These are phyloP conservation scores for Leccinum pellstonianum DNA, from an alignment of 768 basidiomycete genomes.

Conservation along the genomic window DNA sequence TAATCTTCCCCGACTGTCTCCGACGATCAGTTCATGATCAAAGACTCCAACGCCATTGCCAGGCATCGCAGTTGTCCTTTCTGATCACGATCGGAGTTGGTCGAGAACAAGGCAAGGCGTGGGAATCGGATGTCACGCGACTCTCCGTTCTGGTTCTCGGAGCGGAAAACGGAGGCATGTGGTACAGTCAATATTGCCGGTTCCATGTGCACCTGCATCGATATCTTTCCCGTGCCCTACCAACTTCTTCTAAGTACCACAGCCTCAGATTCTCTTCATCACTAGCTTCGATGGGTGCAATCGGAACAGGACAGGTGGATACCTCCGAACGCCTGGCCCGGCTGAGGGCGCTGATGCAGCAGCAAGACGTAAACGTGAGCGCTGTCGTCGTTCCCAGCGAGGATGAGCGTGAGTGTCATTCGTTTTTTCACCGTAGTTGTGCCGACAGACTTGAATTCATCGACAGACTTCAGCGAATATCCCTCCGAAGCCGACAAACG, in stretches of 20 bases:
- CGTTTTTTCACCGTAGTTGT: neutral
- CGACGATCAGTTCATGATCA: neutral
- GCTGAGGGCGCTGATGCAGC: constrained; percentile 70
- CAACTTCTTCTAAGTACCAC: constrained; percentile 5
- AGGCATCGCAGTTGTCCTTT: too few species aligned
- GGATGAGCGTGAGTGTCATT: constrained; percentile 73
- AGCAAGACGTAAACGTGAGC: constrained; percentile 52
- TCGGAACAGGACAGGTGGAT: constrained; percentile 46
- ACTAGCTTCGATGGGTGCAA: constrained; percentile 36
- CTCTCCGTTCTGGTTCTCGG: constrained; percentile 4
- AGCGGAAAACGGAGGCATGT: constrained; percentile 30
- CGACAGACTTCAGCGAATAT: constrained; percentile 84
- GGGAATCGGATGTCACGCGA: neutral
- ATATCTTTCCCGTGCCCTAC: constrained; percentile 21
- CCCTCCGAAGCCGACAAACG: constrained; percentile 80
- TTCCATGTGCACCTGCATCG: constrained; percentile 19
- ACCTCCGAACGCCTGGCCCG: constrained; percentile 61
- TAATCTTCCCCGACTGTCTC: neutral
- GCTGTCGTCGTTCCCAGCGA: constrained; percentile 87
- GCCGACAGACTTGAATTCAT: neutral
- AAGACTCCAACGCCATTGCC: neutral
- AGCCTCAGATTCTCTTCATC: constrained; percentile 12
- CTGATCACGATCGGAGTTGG: too few species aligned
- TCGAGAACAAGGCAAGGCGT: neutral
- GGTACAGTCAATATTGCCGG: constrained; percentile 18